Percentiles rank a stretch among this genome's conserved stretches.
Conservation (phyloP, 441 rosid species). For the Eruca vesicaria region DNA sequence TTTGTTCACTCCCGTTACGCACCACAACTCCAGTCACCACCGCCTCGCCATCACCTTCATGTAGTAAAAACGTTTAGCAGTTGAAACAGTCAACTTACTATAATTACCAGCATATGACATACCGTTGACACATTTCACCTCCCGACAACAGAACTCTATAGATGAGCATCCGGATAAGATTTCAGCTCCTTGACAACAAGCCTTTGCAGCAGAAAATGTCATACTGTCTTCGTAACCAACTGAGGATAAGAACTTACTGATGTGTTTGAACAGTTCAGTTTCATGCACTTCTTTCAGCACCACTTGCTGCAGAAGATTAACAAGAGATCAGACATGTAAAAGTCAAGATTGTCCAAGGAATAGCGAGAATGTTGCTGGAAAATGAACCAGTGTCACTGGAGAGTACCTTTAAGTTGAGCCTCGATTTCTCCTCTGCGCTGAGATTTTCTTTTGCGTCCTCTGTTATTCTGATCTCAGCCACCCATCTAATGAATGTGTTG, state of each 20-base stretch:
- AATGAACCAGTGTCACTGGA: too few relatives aligned
- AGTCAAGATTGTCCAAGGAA: not conserved
- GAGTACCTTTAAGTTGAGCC: slow-evolving; percentile 64
- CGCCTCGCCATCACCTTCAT: slow-evolving; percentile 39
- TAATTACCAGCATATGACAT: not conserved
- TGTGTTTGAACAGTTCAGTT: slow-evolving; percentile 51
- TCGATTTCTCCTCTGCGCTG: slow-evolving; percentile 73
- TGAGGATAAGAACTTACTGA: slow-evolving; percentile 44
- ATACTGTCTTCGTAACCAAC: slow-evolving; percentile 39
- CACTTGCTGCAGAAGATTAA: slow-evolving; percentile 45
- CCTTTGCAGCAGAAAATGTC: slow-evolving; percentile 52
- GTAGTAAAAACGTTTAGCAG: not conserved
- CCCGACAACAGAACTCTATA: slow-evolving; percentile 43
- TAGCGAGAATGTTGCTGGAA: too few relatives aligned
- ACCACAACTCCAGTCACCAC: slow-evolving; percentile 65
- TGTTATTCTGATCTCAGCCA: slow-evolving; percentile 73
- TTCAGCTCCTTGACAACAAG: slow-evolving; percentile 76
- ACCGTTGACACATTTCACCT: slow-evolving; percentile 51
- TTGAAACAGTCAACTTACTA: not conserved
- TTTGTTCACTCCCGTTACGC: slow-evolving; percentile 53
- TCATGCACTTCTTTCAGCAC: slow-evolving; percentile 69
- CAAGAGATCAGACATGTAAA: not conserved
- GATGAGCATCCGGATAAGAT: slow-evolving; percentile 53
- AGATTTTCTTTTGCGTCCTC: slow-evolving; percentile 57
- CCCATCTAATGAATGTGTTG: slow-evolving; percentile 76